A percentile compares a stretch with the other conserved stretches of the same genome.
phyloP scores from a whole-genome alignment of 2,329 filamentous ascomycete genomes.

The Aspergillus latus region DNA sequence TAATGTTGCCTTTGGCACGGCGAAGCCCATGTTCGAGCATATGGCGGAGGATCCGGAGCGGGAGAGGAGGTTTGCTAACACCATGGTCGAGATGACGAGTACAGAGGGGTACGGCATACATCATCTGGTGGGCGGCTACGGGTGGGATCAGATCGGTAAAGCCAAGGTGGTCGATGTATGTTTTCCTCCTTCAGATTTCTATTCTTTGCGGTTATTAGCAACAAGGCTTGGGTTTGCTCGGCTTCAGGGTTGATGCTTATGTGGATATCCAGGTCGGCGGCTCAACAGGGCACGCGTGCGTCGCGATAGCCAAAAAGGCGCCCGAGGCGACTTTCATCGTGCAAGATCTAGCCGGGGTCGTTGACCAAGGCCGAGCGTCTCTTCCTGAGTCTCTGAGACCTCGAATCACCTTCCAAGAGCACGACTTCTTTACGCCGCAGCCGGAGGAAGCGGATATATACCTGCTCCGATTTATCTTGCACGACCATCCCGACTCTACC shows the following conservation, averaged over 20 bases:
- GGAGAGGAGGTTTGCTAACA: conserved; percentile 54
- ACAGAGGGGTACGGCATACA: conserved; percentile 58
- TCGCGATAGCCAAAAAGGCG: conserved; percentile 1
- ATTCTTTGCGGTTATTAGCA: neutral
- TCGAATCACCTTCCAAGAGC: neutral
- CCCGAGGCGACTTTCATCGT: neutral
- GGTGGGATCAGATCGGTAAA: conserved; percentile 49
- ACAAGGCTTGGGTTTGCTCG: neutral
- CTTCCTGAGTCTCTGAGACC: neutral
- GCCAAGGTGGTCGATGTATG: conserved; percentile 55
- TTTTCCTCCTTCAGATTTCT: neutral
- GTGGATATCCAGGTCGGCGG: neutral
- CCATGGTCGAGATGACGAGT: conserved; percentile 56
- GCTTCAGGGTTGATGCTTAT: neutral
- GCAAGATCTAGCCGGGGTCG: conserved; percentile 4
- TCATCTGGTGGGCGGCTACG: conserved; percentile 56
- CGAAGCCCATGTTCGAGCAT: conserved; percentile 36
- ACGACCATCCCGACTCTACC: neutral
- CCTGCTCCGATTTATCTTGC: conserved; percentile 8
- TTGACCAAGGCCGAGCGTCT: neutral
- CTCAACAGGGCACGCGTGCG: conserved; percentile 5
- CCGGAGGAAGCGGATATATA: conserved; percentile 1
- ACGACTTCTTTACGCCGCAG: conserved; percentile 10
- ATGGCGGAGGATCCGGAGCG: conserved; percentile 29
- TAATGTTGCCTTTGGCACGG: conserved; percentile 30